These are phyloP conservation scores for Fraxinus albicans DNA, from an alignment of 305 asterid genomes.

Conservation along the genomic window DNA sequence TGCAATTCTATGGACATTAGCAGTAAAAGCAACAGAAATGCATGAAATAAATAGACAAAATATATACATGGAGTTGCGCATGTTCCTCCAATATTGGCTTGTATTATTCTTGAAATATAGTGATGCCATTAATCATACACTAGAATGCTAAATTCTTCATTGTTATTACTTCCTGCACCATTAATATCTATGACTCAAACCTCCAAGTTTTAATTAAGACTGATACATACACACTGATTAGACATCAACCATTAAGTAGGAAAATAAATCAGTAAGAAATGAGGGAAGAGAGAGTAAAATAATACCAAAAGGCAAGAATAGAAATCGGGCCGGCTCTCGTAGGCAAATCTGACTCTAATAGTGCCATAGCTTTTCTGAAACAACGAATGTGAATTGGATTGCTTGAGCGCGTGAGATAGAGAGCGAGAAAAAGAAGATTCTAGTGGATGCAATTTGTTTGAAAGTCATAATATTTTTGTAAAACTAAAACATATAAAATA, in stretches of 20 bases:
- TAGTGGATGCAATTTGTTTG: too few relatives aligned
- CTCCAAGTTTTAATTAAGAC: not conserved
- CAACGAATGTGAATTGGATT: not conserved
- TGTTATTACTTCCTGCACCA: conserved; percentile 74
- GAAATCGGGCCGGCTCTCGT: conserved; percentile 75
- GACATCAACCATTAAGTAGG: not conserved
- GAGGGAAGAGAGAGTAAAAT: not conserved
- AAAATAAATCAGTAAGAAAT: not conserved
- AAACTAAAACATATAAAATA: too few relatives aligned
- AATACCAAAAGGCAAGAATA: conserved; percentile 91
- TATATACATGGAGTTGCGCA: conserved; percentile 77
- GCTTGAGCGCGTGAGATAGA: not conserved
- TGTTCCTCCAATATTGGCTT: conserved; percentile 78
- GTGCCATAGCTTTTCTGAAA: conserved; percentile 51
- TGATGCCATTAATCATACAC: conserved; percentile 83
- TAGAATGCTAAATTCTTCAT: conserved; percentile 71
- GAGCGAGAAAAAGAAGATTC: conserved; percentile 6
- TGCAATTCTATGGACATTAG: not conserved
- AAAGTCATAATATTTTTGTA: too few relatives aligned
- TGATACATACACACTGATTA: not conserved
- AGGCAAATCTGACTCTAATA: conserved; percentile 39
- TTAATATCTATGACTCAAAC: conserved; percentile 20
- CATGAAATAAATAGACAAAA: conserved; percentile 5
- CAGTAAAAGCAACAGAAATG: not conserved
- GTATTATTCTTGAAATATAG: conserved; percentile 82